Base-by-base conservation (phyloP, 768 basidiomycete genomes). In the Pholiota microspora region DNA sequence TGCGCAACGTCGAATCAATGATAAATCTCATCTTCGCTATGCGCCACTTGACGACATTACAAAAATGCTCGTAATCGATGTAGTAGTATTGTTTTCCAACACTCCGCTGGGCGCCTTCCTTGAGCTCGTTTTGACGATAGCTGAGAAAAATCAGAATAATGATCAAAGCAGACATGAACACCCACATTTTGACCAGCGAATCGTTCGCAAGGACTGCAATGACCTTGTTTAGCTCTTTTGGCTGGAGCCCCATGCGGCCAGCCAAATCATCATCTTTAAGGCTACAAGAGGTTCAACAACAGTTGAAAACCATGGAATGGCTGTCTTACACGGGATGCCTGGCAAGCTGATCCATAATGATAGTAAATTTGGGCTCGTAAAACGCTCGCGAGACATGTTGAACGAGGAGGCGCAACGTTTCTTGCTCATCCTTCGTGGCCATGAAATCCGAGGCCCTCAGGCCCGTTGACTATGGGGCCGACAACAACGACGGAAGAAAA, bases 31-130 rank as follows among this genome's bases (percentile, higher is more conserved):
- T 94, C 67, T 91, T 89, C 4, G 92, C 92, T 51, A 98, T 84
- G 35, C 95, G 81, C 92, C 96, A 99, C 70, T 98, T 98, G 71
- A 96, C 91, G 44, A 98, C 94, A 70, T 98, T 94, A 72, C 92
- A 94, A 67, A 98, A 95, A 65, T 87, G 84, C 64, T 93, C 85
- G 71, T 96, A 94, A 73, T 99, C 88, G 67, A 99, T 90, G 73
- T 92, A 98, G 76, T 92, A 99, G 76, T 98, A 99, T 65, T 92
- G 88, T 64, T 88, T 86, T 58, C 88, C 89, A 56, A 89, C 87
- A 56, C 89, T 88, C 56, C 95, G 85, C 69, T 89, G 88, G 40
- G 89, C 89, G 49, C 89, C 90, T 67, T 94, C 92, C 67, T 92
- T 91, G 61, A 94, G 82, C 73, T 95, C 93, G 58, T 94, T 94